phyloP scores from a whole-genome alignment of 2,329 filamentous ascomycete species.

The Colletotrichum salicis region DNA sequence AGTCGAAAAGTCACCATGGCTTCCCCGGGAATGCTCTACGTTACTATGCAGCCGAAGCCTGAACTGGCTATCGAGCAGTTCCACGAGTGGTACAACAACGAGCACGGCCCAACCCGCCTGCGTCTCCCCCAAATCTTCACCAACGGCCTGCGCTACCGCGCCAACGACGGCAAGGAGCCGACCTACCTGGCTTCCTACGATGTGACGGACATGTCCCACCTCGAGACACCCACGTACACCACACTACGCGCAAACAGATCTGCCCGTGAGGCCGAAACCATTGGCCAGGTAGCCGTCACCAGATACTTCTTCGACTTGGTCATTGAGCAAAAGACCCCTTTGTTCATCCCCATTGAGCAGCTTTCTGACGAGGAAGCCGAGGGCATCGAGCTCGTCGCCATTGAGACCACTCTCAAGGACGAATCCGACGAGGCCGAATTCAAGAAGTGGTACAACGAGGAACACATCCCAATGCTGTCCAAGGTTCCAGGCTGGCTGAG shows the following conservation, averaged over 20 bases:
- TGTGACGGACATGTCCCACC: conserved; percentile 76
- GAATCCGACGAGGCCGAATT: conserved; percentile 64
- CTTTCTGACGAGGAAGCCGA: conserved; percentile 67
- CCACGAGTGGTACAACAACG: conserved; percentile 95
- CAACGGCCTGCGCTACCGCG: conserved; percentile 83
- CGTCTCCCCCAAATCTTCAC: conserved; percentile 77
- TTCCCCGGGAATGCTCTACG: conserved; percentile 78
- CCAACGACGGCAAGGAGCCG: conserved; percentile 70
- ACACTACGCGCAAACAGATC: conserved; percentile 69
- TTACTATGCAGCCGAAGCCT: conserved; percentile 84
- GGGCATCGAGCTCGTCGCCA: conserved; percentile 70
- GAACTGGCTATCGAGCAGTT: conserved; percentile 76
- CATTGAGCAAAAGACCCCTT: conserved; percentile 62
- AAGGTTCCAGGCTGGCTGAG: conserved; percentile 84
- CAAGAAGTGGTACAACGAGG: conserved; percentile 77
- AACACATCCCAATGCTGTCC: conserved; percentile 77
- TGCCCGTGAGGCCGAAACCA: conserved; percentile 62
- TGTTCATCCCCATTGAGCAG: conserved; percentile 70
- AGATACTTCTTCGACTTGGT: conserved; percentile 78
- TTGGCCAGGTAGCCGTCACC: conserved; percentile 70
- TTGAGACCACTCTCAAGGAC: conserved; percentile 66
- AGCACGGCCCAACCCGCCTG: conserved; percentile 85
- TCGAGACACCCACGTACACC: conserved; percentile 78
- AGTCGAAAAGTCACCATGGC: conserved; percentile 42
- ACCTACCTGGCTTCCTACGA: conserved; percentile 86